Percentiles rank a stretch among this genome's conserved stretches.
These are phyloP conservation scores for Eutrema heterophyllum DNA, from an alignment of 345 rosid genomes.

Conservation along the genomic window DNA sequence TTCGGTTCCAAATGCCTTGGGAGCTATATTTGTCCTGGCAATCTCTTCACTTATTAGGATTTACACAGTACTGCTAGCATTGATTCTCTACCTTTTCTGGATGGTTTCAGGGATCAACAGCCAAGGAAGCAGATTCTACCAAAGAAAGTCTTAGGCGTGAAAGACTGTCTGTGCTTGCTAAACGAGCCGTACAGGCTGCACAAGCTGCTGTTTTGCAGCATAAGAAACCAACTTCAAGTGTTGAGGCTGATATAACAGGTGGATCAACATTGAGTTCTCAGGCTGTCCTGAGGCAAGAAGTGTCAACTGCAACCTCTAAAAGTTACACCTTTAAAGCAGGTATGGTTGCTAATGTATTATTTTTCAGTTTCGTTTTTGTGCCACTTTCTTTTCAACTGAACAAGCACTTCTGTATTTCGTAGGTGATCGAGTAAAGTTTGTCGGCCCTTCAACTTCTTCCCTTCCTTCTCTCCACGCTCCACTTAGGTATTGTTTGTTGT, in stretches of 20 bases:
- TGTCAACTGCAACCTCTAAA: slow-evolving; percentile 90
- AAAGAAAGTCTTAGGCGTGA: slow-evolving; percentile 70
- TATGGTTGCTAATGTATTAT: slow-evolving; percentile 13
- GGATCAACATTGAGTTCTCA: slow-evolving; percentile 70
- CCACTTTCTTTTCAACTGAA: slow-evolving; percentile 9
- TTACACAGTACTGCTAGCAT: background rate
- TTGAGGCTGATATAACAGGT: slow-evolving; percentile 88
- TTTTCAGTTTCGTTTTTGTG: slow-evolving; percentile 1
- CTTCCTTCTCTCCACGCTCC: slow-evolving; percentile 44
- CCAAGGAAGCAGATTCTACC: slow-evolving; percentile 57
- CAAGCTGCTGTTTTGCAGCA: slow-evolving; percentile 48
- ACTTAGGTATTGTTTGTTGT: slow-evolving; percentile 41
- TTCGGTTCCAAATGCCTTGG: background rate
- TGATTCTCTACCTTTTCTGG: slow-evolving; percentile 4
- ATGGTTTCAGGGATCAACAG: slow-evolving; percentile 50
- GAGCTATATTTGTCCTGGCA: background rate
- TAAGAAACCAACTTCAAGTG: slow-evolving; percentile 88
- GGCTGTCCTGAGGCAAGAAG: slow-evolving; percentile 75
- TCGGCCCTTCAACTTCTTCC: slow-evolving; percentile 43
- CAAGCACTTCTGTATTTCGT: slow-evolving; percentile 23
- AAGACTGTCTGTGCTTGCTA: slow-evolving; percentile 52
- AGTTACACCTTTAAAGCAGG: slow-evolving; percentile 73
- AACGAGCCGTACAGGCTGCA: slow-evolving; percentile 44
- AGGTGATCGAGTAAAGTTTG: slow-evolving; percentile 92
- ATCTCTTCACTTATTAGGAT: background rate